Evolutionary conservation across 2,329 filamentous ascomycete species (phyloP).

Genomic region (Penicillium sp.): DNA sequence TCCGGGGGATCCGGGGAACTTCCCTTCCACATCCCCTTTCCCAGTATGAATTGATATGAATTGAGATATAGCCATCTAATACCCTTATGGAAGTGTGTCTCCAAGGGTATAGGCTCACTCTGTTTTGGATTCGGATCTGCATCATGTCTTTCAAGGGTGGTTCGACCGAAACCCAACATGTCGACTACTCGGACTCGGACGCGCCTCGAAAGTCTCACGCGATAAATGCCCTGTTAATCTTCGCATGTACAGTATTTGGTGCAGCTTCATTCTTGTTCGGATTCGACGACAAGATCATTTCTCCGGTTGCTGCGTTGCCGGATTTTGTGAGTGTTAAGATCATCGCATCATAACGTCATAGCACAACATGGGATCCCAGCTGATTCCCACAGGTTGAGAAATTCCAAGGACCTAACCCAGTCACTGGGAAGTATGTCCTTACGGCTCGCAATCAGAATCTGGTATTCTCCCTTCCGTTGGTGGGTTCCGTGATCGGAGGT

Average conservation of each 20-base stretch:
- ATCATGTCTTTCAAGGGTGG: conserved; percentile 2
- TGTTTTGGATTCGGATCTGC: conserved; percentile 7
- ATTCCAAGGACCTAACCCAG: conserved; percentile 25
- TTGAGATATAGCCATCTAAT: neutral
- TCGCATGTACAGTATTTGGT: conserved; percentile 24
- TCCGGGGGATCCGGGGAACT: neutral
- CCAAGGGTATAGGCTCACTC: neutral
- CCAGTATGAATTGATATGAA: neutral
- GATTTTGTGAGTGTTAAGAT: conserved; percentile 19
- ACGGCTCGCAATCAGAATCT: conserved; percentile 31
- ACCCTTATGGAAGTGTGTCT: neutral
- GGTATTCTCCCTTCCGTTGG: conserved; percentile 30
- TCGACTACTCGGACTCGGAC: conserved; percentile 5
- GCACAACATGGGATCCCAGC: neutral
- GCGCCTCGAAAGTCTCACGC: conserved; percentile 9
- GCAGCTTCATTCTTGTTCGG: conserved; percentile 29
- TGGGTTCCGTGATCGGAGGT: conserved; percentile 29
- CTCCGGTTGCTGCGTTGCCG: conserved; percentile 23
- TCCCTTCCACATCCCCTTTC: neutral
- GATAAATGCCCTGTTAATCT: conserved; percentile 22
- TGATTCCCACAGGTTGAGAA: conserved; percentile 19
- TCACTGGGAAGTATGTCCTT: conserved; percentile 18
- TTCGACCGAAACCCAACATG: conserved; percentile 17
- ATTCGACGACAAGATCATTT: conserved; percentile 30
- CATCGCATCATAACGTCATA: neutral